These are phyloP conservation scores for Tolypocladium ophioglossoides DNA, from an alignment of 2,329 filamentous ascomycete genomes.

Conservation along the genomic window DNA sequence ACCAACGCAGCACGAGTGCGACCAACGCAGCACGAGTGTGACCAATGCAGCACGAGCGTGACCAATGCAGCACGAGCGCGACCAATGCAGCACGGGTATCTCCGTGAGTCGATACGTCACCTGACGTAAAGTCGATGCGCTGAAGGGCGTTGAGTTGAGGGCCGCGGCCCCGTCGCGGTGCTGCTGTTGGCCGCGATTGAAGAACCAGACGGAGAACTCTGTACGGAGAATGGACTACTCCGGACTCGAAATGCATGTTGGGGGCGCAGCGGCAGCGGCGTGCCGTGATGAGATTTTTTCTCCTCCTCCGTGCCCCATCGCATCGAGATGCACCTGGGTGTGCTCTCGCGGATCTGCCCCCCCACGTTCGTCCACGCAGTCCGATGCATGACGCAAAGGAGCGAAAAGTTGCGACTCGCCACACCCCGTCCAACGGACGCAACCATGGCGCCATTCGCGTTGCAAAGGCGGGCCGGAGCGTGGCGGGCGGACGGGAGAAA, in stretches of 20 bases:
- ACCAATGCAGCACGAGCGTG: too few species aligned
- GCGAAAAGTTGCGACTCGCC: background rate
- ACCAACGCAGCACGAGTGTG: too few species aligned
- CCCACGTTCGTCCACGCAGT: background rate
- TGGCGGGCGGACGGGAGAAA: too few species aligned
- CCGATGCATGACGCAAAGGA: background rate
- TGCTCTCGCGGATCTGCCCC: background rate
- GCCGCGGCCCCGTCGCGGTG: too few species aligned
- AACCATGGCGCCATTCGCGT: background rate
- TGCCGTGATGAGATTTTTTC: too few species aligned
- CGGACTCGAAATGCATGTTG: background rate
- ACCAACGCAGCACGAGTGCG: too few species aligned
- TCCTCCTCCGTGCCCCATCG: background rate
- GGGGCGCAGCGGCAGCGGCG: background rate
- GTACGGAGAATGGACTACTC: too few species aligned
- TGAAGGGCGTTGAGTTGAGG: too few species aligned
- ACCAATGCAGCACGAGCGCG: background rate
- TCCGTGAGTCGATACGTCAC: background rate
- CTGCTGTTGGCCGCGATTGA: background rate
- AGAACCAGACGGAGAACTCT: too few species aligned
- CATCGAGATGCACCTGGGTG: background rate
- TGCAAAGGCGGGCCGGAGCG: too few species aligned
- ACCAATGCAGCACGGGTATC: background rate
- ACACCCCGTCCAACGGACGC: background rate
- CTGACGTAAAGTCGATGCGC: background rate